Conservation (phyloP, 2,329 filamentous ascomycete genomes). For the Alternaria consortialis region DNA sequence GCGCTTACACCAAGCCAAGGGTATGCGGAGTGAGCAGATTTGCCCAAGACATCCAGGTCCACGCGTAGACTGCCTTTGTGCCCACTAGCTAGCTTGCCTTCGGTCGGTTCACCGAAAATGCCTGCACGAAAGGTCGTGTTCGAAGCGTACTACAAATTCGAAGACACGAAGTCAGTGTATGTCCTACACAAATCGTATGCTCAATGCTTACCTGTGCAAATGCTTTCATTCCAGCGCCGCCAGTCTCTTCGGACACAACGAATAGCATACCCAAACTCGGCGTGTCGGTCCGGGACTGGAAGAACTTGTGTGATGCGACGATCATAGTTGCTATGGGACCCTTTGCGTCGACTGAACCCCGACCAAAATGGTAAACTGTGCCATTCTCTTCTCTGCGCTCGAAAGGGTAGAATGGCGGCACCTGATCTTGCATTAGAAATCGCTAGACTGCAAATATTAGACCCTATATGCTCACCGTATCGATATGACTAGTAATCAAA, state of each 20-base stretch:
- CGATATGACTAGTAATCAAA: constrained; percentile 81
- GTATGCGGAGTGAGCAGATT: constrained; percentile 86
- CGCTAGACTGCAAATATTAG: neutral
- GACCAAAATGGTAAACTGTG: constrained; percentile 65
- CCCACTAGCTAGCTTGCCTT: constrained; percentile 82
- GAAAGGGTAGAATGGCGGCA: constrained; percentile 73
- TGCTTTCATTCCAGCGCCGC: constrained; percentile 78
- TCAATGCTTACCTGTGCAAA: constrained; percentile 34
- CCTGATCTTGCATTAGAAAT: constrained; percentile 13
- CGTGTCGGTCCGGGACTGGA: constrained; percentile 53
- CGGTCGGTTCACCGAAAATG: constrained; percentile 92
- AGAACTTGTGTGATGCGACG: constrained; percentile 66
- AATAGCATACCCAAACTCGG: constrained; percentile 59
- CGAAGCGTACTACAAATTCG: constrained; percentile 24
- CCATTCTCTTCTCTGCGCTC: constrained; percentile 57
- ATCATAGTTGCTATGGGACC: constrained; percentile 73
- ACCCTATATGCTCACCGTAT: constrained; percentile 58
- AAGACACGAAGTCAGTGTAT: neutral
- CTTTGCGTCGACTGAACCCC: constrained; percentile 72
- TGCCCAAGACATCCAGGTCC: constrained; percentile 71
- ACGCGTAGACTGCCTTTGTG: constrained; percentile 85
- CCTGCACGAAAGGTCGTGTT: constrained; percentile 68
- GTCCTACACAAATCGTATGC: neutral
- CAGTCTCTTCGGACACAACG: constrained; percentile 81
- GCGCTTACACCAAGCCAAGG: constrained; percentile 87